phyloP scores from a whole-genome alignment of 192 early-diverging fungal species.

The Mortierella claussenii region DNA sequence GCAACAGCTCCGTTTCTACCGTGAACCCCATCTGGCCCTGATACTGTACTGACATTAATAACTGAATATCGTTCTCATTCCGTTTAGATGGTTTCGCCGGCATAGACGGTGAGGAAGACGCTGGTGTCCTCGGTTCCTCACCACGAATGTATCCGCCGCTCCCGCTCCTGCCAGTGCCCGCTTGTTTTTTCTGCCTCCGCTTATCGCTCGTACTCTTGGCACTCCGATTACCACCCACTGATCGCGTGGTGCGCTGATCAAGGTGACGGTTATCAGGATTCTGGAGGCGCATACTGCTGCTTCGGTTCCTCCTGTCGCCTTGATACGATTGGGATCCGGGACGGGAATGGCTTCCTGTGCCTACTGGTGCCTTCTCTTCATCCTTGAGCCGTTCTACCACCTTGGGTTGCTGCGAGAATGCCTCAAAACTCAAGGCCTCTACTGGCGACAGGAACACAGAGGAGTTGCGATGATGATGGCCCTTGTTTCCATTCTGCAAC shows the following conservation, averaged over 20 bases:
- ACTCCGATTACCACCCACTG: no score
- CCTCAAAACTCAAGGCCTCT: conserved; percentile 32
- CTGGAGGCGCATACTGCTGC: conserved; percentile 4
- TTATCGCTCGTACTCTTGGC: no score
- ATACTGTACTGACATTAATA: conserved; percentile 70
- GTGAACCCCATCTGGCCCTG: conserved; percentile 79
- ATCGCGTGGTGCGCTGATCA: not conserved
- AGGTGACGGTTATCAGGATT: no score
- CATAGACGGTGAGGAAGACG: not conserved
- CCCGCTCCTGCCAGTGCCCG: no score
- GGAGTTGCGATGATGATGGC: conserved; percentile 6
- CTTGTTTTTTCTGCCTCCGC: conserved; percentile 12
- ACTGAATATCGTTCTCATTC: conserved; percentile 75
- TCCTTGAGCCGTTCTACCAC: conserved; percentile 17
- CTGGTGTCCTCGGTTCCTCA: not conserved
- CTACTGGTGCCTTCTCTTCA: not conserved
- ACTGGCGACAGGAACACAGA: conserved; percentile 30
- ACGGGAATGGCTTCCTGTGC: conserved; percentile 3
- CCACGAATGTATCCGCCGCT: no score
- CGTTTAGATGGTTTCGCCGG: conserved; percentile 13
- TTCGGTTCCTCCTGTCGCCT: conserved; percentile 5
- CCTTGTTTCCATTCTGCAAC: not conserved
- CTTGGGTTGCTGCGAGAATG: conserved; percentile 23
- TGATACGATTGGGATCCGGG: conserved; percentile 1
- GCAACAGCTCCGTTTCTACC: conserved; percentile 71